A percentile compares a stretch with the other conserved stretches of the same genome.
Conservation (phyloP, 176 grass and related monocot genomes). For the Hyparrhenia diplandra region DNA sequence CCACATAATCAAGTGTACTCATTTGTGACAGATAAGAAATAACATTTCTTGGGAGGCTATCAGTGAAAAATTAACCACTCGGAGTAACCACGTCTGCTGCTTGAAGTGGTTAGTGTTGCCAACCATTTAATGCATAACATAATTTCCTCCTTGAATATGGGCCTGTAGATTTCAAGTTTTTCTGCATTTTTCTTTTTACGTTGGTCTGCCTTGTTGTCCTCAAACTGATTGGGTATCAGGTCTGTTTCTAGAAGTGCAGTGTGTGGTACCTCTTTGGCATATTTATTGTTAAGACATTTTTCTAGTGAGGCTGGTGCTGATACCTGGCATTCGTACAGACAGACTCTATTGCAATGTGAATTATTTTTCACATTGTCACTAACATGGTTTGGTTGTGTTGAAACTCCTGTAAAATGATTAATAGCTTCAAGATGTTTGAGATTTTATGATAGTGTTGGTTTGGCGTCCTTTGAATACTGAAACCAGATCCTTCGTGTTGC, state of each 20-base stretch:
- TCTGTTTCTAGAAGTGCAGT: background rate
- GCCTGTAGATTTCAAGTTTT: conserved; percentile 8
- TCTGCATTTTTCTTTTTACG: background rate
- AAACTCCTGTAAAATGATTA: background rate
- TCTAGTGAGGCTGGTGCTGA: background rate
- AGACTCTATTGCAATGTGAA: background rate
- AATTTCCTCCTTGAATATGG: background rate
- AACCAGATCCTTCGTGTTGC: background rate
- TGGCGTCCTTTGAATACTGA: background rate
- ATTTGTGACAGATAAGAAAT: conserved; percentile 55
- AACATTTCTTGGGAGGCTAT: conserved; percentile 90
- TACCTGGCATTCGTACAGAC: background rate
- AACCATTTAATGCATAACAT: background rate
- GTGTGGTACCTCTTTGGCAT: background rate
- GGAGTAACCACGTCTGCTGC: conserved; percentile 34
- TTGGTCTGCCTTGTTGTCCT: background rate
- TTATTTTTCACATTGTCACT: background rate
- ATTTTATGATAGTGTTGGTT: background rate
- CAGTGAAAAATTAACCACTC: conserved; percentile 71
- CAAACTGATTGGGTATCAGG: background rate
- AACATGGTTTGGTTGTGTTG: background rate
- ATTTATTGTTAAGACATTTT: background rate
- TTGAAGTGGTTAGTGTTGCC: conserved; percentile 57
- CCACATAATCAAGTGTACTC: conserved; percentile 24
- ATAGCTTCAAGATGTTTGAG: background rate